Evolutionary conservation across 2,329 filamentous ascomycete species (phyloP).

Genomic region (Ophiostoma ulmi): DNA sequence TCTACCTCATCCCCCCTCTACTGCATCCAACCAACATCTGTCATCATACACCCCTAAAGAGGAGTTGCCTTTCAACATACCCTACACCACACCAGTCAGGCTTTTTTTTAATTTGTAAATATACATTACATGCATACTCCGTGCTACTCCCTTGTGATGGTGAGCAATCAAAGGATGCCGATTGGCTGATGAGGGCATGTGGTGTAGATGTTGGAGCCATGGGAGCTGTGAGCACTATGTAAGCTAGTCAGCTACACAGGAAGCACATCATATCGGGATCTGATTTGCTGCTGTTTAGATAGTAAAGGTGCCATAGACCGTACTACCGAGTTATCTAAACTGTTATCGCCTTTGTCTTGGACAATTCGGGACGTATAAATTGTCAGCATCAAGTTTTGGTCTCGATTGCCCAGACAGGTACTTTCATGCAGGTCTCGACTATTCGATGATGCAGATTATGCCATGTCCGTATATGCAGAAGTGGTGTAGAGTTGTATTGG

Average conservation of each 20-base stretch:
- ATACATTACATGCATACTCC: neutral
- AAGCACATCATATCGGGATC: neutral
- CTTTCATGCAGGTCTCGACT: neutral
- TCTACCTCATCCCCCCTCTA: neutral
- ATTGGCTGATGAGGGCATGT: neutral
- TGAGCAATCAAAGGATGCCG: neutral
- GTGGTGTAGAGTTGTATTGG: conserved; percentile 45
- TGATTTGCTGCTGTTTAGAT: neutral
- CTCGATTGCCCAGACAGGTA: no score
- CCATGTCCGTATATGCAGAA: conserved; percentile 12
- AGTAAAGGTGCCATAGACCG: no score
- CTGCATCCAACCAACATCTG: neutral
- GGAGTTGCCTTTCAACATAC: neutral
- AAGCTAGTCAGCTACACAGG: neutral
- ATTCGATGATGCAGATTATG: neutral
- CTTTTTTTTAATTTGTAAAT: neutral
- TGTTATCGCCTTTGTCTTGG: no score
- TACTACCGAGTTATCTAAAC: no score
- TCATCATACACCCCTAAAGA: neutral
- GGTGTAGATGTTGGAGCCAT: neutral
- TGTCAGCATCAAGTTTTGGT: no score
- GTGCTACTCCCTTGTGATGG: neutral
- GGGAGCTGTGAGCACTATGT: neutral
- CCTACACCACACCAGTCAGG: neutral
- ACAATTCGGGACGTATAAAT: no score